Conservation (phyloP, 192 early-diverging fungal species). For the Thamnidium elegans region DNA sequence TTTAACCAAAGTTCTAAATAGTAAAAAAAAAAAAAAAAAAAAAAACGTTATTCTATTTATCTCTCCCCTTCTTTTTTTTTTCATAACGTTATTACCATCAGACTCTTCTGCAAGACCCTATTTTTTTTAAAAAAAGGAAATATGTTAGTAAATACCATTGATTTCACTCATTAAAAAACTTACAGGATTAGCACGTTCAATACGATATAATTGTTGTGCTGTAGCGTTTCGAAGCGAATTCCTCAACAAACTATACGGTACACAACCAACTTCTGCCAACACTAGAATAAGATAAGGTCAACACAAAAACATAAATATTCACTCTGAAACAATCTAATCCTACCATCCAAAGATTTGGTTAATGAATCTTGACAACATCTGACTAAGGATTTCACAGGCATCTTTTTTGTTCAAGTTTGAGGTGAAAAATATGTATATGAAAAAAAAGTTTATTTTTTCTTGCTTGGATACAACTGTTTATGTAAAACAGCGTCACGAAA, state of each 20-base stretch:
- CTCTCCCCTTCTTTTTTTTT: neutral
- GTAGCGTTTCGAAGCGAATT: slow-evolving; percentile 1
- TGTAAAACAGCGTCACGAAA: too few species aligned
- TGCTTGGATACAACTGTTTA: too few species aligned
- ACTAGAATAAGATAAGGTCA: neutral
- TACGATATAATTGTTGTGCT: slow-evolving; percentile 9
- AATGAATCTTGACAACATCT: slow-evolving; percentile 3
- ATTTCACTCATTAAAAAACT: neutral
- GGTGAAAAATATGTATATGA: too few species aligned
- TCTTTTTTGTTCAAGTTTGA: too few species aligned
- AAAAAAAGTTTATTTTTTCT: too few species aligned
- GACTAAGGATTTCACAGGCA: slow-evolving; percentile 5
- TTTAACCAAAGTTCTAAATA: slow-evolving; percentile 14
- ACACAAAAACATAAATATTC: neutral
- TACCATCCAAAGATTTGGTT: slow-evolving; percentile 8
- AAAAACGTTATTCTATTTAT: neutral
- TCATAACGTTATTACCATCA: neutral
- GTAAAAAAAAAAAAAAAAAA: too few species aligned
- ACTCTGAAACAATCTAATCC: too few species aligned
- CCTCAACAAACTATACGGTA: slow-evolving; percentile 9
- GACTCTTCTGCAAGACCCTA: too few species aligned
- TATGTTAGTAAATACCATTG: neutral
- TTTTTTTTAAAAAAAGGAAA: slow-evolving; percentile 1
- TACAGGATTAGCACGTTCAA: slow-evolving; percentile 20
- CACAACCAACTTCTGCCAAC: slow-evolving; percentile 6